Evolutionary conservation across 2,329 filamentous ascomycete species (phyloP).

Genomic region (Tolypocladium capitatum): DNA sequence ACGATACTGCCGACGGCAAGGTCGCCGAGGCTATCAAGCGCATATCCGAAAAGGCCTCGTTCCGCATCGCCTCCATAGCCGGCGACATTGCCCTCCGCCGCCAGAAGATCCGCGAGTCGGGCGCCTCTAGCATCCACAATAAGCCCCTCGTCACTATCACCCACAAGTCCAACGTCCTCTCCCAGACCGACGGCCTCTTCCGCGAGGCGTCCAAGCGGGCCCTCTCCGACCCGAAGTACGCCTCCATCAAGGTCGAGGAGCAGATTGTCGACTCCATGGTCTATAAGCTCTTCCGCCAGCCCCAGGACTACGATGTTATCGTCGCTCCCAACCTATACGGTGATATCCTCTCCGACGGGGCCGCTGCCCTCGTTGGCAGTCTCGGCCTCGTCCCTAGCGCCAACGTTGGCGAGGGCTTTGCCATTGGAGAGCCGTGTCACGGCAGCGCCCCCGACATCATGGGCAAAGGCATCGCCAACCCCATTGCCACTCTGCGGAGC

Average conservation of each 20-base stretch:
- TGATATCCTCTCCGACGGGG: slow-evolving; percentile 90
- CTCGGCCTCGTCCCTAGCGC: slow-evolving; percentile 87
- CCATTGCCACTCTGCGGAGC: slow-evolving; percentile 85
- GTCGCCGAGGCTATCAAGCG: slow-evolving; percentile 97
- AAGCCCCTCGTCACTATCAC: slow-evolving; percentile 81
- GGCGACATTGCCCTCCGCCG: slow-evolving; percentile 85
- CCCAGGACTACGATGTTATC: slow-evolving; percentile 90
- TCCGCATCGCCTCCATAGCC: slow-evolving; percentile 81
- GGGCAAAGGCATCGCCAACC: slow-evolving; percentile 87
- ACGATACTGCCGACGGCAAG: slow-evolving; percentile 60
- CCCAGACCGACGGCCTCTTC: slow-evolving; percentile 94
- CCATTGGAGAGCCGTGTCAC: slow-evolving; percentile 96
- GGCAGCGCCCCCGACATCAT: slow-evolving; percentile 92
- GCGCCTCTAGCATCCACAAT: slow-evolving; percentile 46
- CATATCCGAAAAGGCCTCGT: slow-evolving; percentile 75
- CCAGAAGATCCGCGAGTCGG: slow-evolving; percentile 60
- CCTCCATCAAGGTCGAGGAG: slow-evolving; percentile 63
- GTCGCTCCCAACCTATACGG: slow-evolving; percentile 96
- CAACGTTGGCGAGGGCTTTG: slow-evolving; percentile 88
- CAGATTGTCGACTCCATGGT: slow-evolving; percentile 99
- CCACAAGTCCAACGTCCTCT: slow-evolving; percentile 95
- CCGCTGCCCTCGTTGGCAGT: slow-evolving; percentile 83
- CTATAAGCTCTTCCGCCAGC: slow-evolving; percentile 98
- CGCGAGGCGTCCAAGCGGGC: slow-evolving; percentile 64
- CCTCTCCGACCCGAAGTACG: slow-evolving; percentile 53